A percentile compares a stretch with the other conserved stretches of the same genome.
Evolutionary conservation across 768 basidiomycete species (phyloP).

Genomic region (Leucocoprinus leucothites): DNA sequence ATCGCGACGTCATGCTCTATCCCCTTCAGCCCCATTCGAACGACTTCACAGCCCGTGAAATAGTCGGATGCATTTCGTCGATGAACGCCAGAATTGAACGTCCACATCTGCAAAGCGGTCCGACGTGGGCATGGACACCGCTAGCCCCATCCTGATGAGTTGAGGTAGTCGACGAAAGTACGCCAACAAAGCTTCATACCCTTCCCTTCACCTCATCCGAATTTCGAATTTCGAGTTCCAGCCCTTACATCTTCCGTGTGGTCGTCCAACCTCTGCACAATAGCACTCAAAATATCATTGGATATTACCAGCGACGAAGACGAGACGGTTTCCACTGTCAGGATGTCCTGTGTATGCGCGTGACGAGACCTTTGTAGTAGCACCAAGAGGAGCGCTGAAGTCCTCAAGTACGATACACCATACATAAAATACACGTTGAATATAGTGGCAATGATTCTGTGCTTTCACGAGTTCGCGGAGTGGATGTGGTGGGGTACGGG

Average conservation of each 20-base stretch:
- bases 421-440: slow-evolving; percentile 64
- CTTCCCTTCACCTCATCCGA: slow-evolving; percentile 65
- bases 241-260: slow-evolving; percentile 76
- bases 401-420: slow-evolving; percentile 66
- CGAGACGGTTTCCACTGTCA: too few species aligned
- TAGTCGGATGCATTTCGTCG: slow-evolving; percentile 45
- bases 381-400: slow-evolving; percentile 37
- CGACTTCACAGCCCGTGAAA: slow-evolving; percentile 41
- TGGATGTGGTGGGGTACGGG: slow-evolving; percentile 19
- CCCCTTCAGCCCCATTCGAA: slow-evolving; percentile 61
- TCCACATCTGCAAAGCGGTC: slow-evolving; percentile 37
- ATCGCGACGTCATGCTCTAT: slow-evolving; percentile 76
- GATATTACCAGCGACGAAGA: too few species aligned
- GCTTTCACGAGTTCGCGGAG: slow-evolving; percentile 44
- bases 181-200: slow-evolving; percentile 69
- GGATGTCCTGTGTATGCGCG: too few species aligned
- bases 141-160: not conserved
- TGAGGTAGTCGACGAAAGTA: slow-evolving; percentile 22
- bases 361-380: slow-evolving; percentile 8
- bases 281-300: slow-evolving; percentile 40
- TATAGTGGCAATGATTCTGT: slow-evolving; percentile 52
- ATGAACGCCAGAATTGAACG: slow-evolving; percentile 52
- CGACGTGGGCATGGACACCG: slow-evolving; percentile 14
- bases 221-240: slow-evolving; percentile 77
- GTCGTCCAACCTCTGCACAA: slow-evolving; percentile 64